A percentile compares a stretch with the other conserved stretches of the same genome.
These are phyloP conservation scores for Wickerhamiella allomyrinae DNA, from an alignment of 805 yeast genomes.

Conservation along the genomic window DNA sequence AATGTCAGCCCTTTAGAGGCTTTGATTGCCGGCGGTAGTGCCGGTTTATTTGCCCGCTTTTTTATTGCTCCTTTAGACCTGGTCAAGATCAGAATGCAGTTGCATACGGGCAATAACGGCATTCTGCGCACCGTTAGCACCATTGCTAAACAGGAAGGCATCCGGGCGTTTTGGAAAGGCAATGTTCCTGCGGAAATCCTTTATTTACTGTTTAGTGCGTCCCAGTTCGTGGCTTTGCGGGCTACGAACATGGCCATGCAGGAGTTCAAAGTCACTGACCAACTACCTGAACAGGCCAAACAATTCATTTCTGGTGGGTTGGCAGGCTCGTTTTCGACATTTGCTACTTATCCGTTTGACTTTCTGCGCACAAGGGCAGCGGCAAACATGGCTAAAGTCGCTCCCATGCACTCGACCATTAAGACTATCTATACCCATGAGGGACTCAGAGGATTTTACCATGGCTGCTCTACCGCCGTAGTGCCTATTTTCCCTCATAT, in stretches of 20 bases:
- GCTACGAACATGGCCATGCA: conserved; percentile 28
- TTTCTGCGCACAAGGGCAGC: conserved; percentile 76
- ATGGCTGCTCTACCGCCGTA: conserved; percentile 37
- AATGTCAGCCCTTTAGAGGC: conserved; percentile 40
- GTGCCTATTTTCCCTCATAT: conserved; percentile 54
- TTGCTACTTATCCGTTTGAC: conserved; percentile 77
- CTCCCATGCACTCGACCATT: conserved; percentile 21
- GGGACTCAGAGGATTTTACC: conserved; percentile 35
- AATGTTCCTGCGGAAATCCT: conserved; percentile 81
- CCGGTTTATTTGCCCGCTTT: conserved; percentile 51
- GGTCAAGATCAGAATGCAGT: conserved; percentile 59
- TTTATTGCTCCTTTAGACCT: conserved; percentile 69
- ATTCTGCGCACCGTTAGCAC: conserved; percentile 25
- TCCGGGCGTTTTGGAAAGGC: conserved; percentile 84
- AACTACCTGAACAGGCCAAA: conserved; percentile 27
- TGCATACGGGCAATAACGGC: conserved; percentile 26
- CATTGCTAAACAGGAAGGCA: conserved; percentile 50
- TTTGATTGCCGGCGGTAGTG: conserved; percentile 51
- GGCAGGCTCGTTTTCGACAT: conserved; percentile 65
- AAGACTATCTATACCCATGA: conserved; percentile 26
- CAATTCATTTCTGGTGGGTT: conserved; percentile 53
- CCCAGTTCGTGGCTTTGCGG: conserved; percentile 66
- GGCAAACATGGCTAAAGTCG: conserved; percentile 32
- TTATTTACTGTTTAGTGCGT: conserved; percentile 73
- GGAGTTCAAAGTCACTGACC: conserved; percentile 5